Evolutionary conservation across 331 rosid genomes (phyloP).

Genomic region (Acacia pycnantha): DNA sequence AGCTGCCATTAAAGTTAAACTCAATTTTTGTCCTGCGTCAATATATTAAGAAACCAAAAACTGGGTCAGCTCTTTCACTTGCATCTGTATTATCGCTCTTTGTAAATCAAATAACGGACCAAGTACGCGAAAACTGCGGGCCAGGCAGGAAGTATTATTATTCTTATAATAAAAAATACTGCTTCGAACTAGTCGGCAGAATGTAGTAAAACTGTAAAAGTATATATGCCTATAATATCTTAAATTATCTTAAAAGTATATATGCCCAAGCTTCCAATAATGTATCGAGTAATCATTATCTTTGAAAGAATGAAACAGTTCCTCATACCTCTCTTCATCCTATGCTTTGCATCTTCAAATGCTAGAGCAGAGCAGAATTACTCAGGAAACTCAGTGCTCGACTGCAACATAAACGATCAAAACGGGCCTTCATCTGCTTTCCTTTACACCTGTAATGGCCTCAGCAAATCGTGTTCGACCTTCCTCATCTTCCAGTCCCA

Average conservation of each 20-base stretch:
- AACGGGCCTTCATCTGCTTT: constrained; percentile 37
- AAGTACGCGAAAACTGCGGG: constrained; percentile 13
- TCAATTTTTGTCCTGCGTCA: neutral
- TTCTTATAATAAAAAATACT: neutral
- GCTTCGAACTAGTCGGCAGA: constrained; percentile 15
- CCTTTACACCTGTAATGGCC: constrained; percentile 64
- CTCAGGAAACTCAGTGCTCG: constrained; percentile 28
- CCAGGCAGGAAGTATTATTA: constrained; percentile 14
- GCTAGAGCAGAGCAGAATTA: constrained; percentile 54
- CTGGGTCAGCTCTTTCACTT: constrained; percentile 9
- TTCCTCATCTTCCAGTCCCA: constrained; percentile 58
- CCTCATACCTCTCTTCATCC: constrained; percentile 16
- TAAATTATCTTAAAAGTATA: too few relatives aligned
- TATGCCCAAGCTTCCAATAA: neutral
- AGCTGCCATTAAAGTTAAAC: neutral
- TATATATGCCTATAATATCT: neutral
- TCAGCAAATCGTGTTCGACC: constrained; percentile 39
- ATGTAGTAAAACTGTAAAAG: neutral
- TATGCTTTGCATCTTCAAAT: constrained; percentile 6
- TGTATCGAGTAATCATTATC: neutral
- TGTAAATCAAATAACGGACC: constrained; percentile 9
- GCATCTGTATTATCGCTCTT: constrained; percentile 4
- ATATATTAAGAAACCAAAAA: neutral
- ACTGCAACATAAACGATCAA: constrained; percentile 30
- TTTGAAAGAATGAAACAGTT: constrained; percentile 26